Percentiles rank a stretch among this genome's conserved stretches.
These are phyloP conservation scores for Boletus rufocinnamomeus DNA, from an alignment of 768 basidiomycete species.

Conservation along the genomic window DNA sequence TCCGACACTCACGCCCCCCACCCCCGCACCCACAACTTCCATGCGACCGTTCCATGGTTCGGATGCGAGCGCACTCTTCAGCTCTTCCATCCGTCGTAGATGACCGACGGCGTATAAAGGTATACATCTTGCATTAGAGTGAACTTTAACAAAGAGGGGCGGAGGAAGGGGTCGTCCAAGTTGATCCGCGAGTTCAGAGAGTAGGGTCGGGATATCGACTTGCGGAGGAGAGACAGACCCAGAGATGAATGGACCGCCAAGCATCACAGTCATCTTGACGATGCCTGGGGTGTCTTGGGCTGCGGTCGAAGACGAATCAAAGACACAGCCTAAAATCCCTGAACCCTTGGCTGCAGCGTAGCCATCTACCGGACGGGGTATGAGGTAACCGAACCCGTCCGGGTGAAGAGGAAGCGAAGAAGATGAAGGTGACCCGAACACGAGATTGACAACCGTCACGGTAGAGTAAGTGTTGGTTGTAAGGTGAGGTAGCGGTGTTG, in stretches of 20 bases:
- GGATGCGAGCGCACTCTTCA: constrained; percentile 45
- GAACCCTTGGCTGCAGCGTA: constrained; percentile 44
- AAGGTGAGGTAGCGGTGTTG: constrained; percentile 59
- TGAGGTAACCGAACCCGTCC: constrained; percentile 90
- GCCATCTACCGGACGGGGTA: constrained; percentile 70
- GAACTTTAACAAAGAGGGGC: constrained; percentile 55
- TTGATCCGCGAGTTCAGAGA: constrained; percentile 45
- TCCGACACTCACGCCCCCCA: constrained; percentile 82
- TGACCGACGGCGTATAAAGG: constrained; percentile 79
- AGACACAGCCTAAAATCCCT: constrained; percentile 81
- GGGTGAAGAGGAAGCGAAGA: constrained; percentile 59
- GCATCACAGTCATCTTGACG: constrained; percentile 88
- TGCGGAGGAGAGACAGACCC: constrained; percentile 16
- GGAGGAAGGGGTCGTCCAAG: constrained; percentile 49
- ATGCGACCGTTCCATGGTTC: constrained; percentile 50
- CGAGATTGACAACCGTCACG: constrained; percentile 86
- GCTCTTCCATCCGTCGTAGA: constrained; percentile 60
- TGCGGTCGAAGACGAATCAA: constrained; percentile 79
- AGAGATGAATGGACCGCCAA: constrained; percentile 71
- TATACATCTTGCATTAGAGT: constrained; percentile 68
- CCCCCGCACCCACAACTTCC: constrained; percentile 80
- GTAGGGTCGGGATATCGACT: constrained; percentile 27
- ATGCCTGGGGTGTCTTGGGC: constrained; percentile 53
- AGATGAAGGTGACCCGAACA: constrained; percentile 59
- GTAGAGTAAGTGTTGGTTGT: constrained; percentile 70